A percentile compares a stretch with the other conserved stretches of the same genome.
Conservation (phyloP, 73 alveolate genomes). For the Paramecium octaurelia region DNA sequence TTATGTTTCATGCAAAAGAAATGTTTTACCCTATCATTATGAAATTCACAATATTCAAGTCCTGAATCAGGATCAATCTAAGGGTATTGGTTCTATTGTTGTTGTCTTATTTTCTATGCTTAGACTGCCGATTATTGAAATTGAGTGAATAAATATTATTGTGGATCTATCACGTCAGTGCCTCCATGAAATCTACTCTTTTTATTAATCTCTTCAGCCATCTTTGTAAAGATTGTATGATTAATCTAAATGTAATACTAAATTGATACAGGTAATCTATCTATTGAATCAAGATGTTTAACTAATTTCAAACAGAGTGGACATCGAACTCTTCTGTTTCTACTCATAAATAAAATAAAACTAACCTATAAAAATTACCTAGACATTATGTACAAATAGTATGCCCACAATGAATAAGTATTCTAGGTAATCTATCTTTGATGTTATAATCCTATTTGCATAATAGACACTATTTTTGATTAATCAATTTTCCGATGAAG, state of each 20-base stretch:
- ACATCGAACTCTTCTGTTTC: conserved; percentile 85
- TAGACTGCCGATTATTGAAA: background rate
- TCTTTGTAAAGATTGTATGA: conserved; percentile 56
- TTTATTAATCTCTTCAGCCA: conserved; percentile 55
- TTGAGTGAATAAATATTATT: conserved; percentile 27
- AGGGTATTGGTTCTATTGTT: background rate
- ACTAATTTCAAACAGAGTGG: conserved; percentile 92
- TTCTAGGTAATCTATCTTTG: conserved; percentile 90
- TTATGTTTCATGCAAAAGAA: conserved; percentile 93
- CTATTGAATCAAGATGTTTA: conserved; percentile 89
- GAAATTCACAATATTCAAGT: conserved; percentile 83
- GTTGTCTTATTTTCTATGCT: background rate
- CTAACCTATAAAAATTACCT: conserved; percentile 72
- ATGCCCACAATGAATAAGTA: conserved; percentile 93
- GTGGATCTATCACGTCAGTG: conserved; percentile 3
- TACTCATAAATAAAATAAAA: conserved; percentile 49
- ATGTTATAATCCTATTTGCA: conserved; percentile 87
- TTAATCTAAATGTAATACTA: background rate
- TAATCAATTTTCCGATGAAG: conserved; percentile 29
- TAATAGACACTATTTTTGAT: conserved; percentile 76
- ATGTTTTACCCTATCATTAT: conserved; percentile 88
- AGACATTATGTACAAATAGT: conserved; percentile 92
- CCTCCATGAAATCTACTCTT: conserved; percentile 50
- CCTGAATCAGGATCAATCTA: conserved; percentile 55
- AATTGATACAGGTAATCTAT: conserved; percentile 76